Evolutionary conservation across 2,329 filamentous ascomycete genomes (phyloP).

Genomic region (Macrophomina tecta): DNA sequence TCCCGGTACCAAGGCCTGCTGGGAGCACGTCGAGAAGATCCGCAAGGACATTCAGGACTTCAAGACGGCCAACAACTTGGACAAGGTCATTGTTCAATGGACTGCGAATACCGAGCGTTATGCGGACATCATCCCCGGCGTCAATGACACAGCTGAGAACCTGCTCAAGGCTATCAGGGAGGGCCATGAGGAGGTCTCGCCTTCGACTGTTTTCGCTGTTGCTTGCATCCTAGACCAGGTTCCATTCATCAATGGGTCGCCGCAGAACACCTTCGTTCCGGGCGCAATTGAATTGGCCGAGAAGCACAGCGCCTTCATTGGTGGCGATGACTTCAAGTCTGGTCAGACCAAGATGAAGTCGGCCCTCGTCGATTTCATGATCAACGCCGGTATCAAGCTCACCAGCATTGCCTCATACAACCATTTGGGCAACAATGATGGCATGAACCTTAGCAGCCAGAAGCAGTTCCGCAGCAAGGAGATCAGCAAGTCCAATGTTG

Average conservation of each 20-base stretch:
- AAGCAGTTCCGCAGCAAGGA: constrained; percentile 99
- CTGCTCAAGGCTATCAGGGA: constrained; percentile 84
- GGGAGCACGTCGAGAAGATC: constrained; percentile 89
- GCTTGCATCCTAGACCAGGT: constrained; percentile 87
- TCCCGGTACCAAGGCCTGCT: constrained; percentile 80
- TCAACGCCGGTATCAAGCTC: constrained; percentile 98
- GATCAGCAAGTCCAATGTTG: constrained; percentile 98
- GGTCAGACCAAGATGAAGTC: constrained; percentile 99
- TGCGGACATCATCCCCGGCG: constrained; percentile 81
- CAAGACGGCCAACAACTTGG: constrained; percentile 81
- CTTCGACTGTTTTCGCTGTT: constrained; percentile 94
- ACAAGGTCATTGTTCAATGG: constrained; percentile 98
- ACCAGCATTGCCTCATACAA: constrained; percentile 99
- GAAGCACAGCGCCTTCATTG: constrained; percentile 86
- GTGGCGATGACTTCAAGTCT: constrained; percentile 99
- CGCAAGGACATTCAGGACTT: constrained; percentile 93
- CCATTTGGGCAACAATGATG: constrained; percentile 98
- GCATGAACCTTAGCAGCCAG: constrained; percentile 97
- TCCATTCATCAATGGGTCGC: constrained; percentile 98
- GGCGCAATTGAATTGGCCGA: constrained; percentile 89
- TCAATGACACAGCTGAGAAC: constrained; percentile 97
- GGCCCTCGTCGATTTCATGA: constrained; percentile 95
- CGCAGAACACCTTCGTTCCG: constrained; percentile 98
- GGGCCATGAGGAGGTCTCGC: constrained; percentile 89
- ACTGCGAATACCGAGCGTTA: constrained; percentile 99